Evolutionary conservation across 2,329 filamentous ascomycete species (phyloP), one percentile per base, ranked within the genome.

Genomic region (Aspergillus japonicus): DNA sequence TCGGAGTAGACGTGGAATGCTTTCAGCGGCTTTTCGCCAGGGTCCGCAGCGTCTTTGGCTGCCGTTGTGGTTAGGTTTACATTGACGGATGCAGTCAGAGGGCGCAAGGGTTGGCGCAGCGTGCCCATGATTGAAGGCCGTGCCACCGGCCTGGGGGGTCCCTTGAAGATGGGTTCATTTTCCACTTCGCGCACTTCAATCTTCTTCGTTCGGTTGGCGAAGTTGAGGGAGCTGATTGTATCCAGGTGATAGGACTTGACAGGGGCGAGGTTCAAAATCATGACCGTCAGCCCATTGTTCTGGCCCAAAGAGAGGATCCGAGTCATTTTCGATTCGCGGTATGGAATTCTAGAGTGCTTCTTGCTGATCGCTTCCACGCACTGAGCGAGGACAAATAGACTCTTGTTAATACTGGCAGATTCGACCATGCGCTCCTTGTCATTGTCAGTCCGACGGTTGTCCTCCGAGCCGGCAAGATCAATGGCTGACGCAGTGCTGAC

Each of bases 321-420:
- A 0, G 95, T 98, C 94, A 98, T 97, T 81, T 98, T 97, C 56
- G 90, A 95, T 73, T 97, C 94, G 58, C 94, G 85, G 74, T 96
- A 98, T 0, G 95, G 94, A 69, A 98, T 94, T 35, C 94, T 86
- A 68, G 77, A 75, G 61, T 87, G 85, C 69, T 88, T 88, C 72
- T 86, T 87, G 70, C 89, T 90, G 72, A 98, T 98, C 58, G 94
- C 94, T 73, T 98, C 94, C 56, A 98, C 94, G 69, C 94, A 98
- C 74, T 96, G 92, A 48, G 92, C 94, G 52, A 98, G 80, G 19
- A 97, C 93, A 70, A 98, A 98, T 6, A 98, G 82, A 64, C 91
- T 96, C 80, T 97, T 98, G 83, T 98, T 98, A 81, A 98, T 98
- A 70, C 91, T 94, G 0, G 94, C 92, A 44, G 92, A 96, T 76